Base-by-base conservation (phyloP, 2,329 filamentous ascomycete species). In the Thyridium curvatum region DNA sequence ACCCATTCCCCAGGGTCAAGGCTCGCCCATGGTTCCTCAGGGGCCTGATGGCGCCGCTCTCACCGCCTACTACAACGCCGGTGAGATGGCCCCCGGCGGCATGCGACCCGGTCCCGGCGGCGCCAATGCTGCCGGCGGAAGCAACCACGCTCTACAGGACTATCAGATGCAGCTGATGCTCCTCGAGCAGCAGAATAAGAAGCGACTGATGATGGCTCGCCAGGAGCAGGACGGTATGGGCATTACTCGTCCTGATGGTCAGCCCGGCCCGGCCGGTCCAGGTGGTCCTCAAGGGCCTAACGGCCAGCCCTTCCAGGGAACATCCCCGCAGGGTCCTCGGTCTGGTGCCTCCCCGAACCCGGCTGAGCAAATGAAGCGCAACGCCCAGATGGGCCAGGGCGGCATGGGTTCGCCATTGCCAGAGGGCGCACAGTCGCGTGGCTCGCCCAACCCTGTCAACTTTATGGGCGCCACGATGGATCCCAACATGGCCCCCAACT, bases 91-190 rank as follows among this genome's bases (percentile, higher is more conserved):
- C 35, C 71, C 73, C 17, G 70, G 63, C 32, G 74, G 66, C 39
- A 83, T 87, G 67, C 74, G 83, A 40, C 61, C 65, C 28, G 72
- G 64, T 31, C 47, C 69, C 18, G 69, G 64, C 30, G 68, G 61
- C 41, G 62, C 60, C 28, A 70, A 71, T 47, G 64, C 62, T 13
- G 69, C 62, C 45, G 71, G 64, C 50, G 72, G 68, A 37, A 84
- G 82, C 61, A 91, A 88, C 56, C 85, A 90, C 58, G 86, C 86
- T 16, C 70, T 91, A 34, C 85, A 90, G 60, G 86, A 93, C 59
- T 91, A 91, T 53, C 86, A 91, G 65, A 90, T 90, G 85, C 86
- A 91, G 59, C 65, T 91, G 56, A 91, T 90, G 86, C 65, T 90
- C 36, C 72, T 91, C 13, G 86, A 91, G 62, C 86, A 90, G 61